Conservation (phyloP, 2,329 filamentous ascomycete genomes). For the Claviceps humidiphila region DNA sequence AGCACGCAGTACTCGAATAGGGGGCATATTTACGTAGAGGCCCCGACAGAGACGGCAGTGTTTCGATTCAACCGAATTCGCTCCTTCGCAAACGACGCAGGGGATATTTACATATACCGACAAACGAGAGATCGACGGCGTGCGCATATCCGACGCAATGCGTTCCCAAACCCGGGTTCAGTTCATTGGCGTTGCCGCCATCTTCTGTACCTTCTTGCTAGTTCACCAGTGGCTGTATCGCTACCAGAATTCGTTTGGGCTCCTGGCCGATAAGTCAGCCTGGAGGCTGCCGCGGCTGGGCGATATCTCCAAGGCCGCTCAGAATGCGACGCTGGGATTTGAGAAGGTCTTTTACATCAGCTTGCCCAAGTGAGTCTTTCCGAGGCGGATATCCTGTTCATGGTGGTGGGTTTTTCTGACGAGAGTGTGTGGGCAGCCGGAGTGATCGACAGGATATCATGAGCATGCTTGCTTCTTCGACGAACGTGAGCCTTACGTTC, state of each 20-base stretch:
- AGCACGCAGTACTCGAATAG: too few relatives aligned
- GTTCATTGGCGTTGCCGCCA: neutral
- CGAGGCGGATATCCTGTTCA: too few relatives aligned
- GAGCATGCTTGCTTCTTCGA: neutral
- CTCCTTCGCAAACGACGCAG: neutral
- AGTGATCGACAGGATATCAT: constrained; percentile 3
- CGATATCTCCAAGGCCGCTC: constrained; percentile 1
- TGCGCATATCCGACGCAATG: neutral
- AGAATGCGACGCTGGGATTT: constrained; percentile 1
- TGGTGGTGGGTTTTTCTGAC: too few relatives aligned
- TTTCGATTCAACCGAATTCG: neutral
- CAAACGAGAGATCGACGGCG: neutral
- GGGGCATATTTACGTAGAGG: too few relatives aligned
- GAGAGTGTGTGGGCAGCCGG: neutral
- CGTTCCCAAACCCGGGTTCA: neutral
- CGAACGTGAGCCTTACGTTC: neutral
- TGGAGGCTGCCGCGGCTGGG: neutral
- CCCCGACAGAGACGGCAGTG: too few relatives aligned
- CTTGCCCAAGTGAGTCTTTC: neutral
- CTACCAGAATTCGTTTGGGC: neutral
- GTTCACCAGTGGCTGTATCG: neutral
- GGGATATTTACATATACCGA: too few relatives aligned
- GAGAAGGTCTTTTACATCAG: constrained; percentile 3
- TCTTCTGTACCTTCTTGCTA: neutral
- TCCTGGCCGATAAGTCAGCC: neutral